Percentiles rank a stretch among this genome's conserved stretches.
These are phyloP conservation scores for Heritiera fomes DNA, from an alignment of 345 rosid species.

Conservation along the genomic window DNA sequence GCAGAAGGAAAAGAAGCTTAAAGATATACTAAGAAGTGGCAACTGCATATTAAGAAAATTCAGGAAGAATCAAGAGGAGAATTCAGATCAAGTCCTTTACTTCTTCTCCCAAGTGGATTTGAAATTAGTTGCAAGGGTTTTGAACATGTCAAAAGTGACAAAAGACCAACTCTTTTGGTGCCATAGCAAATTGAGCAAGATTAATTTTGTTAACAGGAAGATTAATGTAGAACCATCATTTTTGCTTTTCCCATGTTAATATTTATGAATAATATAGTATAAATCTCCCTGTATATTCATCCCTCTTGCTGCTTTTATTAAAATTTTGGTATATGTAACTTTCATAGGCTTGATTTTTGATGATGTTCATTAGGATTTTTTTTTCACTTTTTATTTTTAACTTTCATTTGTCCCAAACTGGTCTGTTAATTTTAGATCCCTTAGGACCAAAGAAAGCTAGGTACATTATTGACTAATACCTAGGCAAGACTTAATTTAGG, in stretches of 20 bases:
- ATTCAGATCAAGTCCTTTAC: constrained; percentile 59
- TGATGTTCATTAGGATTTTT: neutral
- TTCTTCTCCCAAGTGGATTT: constrained; percentile 91
- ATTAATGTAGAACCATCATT: constrained; percentile 81
- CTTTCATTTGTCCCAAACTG: no score
- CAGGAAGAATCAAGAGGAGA: constrained; percentile 41
- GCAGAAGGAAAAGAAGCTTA: constrained; percentile 74
- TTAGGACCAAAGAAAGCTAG: no score
- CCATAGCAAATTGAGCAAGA: constrained; percentile 55
- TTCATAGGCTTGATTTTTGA: neutral
- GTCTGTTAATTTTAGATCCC: no score
- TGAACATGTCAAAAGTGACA: constrained; percentile 75
- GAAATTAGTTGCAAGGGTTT: constrained; percentile 80
- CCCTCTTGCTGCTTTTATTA: neutral
- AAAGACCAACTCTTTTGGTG: constrained; percentile 86
- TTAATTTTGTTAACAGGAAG: constrained; percentile 61
- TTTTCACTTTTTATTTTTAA: no score
- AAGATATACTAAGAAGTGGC: constrained; percentile 52
- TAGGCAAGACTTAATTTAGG: no score
- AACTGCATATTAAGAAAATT: constrained; percentile 57
- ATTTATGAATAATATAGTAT: neutral
- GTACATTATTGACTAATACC: no score
- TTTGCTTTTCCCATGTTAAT: constrained; percentile 70
- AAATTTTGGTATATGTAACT: neutral
- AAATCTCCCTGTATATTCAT: neutral